These are phyloP conservation scores for Lenwebbia sp. DNA, from an alignment of 345 rosid species.

Conservation along the genomic window DNA sequence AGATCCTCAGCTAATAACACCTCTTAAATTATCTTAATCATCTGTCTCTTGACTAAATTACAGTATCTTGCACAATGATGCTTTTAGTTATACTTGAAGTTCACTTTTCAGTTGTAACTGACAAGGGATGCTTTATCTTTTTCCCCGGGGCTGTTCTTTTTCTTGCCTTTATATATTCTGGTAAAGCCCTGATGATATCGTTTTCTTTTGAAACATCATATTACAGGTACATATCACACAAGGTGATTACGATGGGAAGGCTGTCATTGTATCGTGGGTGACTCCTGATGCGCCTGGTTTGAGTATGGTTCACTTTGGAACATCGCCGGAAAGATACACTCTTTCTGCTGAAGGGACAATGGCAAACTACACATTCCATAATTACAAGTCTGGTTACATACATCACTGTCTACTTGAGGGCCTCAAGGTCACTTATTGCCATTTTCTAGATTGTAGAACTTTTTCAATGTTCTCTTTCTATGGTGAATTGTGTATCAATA, in stretches of 20 bases:
- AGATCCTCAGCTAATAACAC: neutral
- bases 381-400: constrained; percentile 77
- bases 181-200: neutral
- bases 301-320: constrained; percentile 52
- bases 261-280: constrained; percentile 86
- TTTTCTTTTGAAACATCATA: neutral
- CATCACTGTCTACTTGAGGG: constrained; percentile 69
- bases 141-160: neutral
- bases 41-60: neutral
- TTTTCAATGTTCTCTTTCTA: neutral
- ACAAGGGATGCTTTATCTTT: neutral
- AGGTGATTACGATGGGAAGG: constrained; percentile 88
- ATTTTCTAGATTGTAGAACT: neutral
- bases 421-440: constrained; percentile 49
- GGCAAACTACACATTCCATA: constrained; percentile 61
- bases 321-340: constrained; percentile 28
- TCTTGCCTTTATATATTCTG: neutral
- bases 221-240: constrained; percentile 83
- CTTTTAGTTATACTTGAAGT: too few relatives aligned
- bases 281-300: constrained; percentile 59
- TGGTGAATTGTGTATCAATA: neutral
- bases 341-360: constrained; percentile 49
- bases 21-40: neutral
- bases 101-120: neutral
- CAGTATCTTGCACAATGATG: too few relatives aligned